These are phyloP conservation scores for Phaeosphaeriaceae sp. DNA, from an alignment of 2,329 filamentous ascomycete genomes.

Conservation along the genomic window DNA sequence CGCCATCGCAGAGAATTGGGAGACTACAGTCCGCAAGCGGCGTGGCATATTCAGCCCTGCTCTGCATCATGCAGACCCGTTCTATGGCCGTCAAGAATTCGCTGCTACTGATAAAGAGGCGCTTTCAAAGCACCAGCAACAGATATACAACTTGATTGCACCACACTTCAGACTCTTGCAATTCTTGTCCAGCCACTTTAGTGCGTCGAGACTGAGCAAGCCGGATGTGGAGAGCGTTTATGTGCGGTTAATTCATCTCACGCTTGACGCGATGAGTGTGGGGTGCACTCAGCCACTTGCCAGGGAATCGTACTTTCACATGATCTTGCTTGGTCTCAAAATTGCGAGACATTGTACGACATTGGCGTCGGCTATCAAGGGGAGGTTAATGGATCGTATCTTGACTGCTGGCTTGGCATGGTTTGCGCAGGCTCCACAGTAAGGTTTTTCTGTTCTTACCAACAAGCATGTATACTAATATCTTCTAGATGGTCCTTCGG, in stretches of 20 bases:
- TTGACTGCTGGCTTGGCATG: slow-evolving; percentile 86
- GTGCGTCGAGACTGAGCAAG: slow-evolving; percentile 86
- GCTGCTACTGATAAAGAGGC: slow-evolving; percentile 84
- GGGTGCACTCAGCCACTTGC: slow-evolving; percentile 83
- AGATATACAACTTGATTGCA: slow-evolving; percentile 81
- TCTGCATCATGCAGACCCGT: slow-evolving; percentile 82
- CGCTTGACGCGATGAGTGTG: slow-evolving; percentile 71
- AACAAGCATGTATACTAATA: slow-evolving; percentile 16
- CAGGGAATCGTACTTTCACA: slow-evolving; percentile 88
- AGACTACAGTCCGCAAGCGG: slow-evolving; percentile 77
- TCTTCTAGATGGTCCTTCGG: slow-evolving; percentile 83
- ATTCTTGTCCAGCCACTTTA: slow-evolving; percentile 94
- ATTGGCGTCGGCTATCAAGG: slow-evolving; percentile 71
- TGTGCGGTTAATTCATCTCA: slow-evolving; percentile 79
- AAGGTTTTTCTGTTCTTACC: slow-evolving; percentile 21
- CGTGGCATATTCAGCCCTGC: slow-evolving; percentile 81
- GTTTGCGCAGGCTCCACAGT: slow-evolving; percentile 81
- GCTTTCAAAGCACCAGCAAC: slow-evolving; percentile 77
- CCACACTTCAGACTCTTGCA: slow-evolving; percentile 87
- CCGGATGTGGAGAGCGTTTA: slow-evolving; percentile 83
- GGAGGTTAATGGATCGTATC: slow-evolving; percentile 87
- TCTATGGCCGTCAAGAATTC: slow-evolving; percentile 91
- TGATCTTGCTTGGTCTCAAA: slow-evolving; percentile 81
- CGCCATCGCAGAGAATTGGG: slow-evolving; percentile 91
- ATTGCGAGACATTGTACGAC: slow-evolving; percentile 76